Evolutionary conservation across 179 eudicot genomes (phyloP), one percentile per base, ranked within the genome.

Genomic region (Beta macrorhiza): DNA sequence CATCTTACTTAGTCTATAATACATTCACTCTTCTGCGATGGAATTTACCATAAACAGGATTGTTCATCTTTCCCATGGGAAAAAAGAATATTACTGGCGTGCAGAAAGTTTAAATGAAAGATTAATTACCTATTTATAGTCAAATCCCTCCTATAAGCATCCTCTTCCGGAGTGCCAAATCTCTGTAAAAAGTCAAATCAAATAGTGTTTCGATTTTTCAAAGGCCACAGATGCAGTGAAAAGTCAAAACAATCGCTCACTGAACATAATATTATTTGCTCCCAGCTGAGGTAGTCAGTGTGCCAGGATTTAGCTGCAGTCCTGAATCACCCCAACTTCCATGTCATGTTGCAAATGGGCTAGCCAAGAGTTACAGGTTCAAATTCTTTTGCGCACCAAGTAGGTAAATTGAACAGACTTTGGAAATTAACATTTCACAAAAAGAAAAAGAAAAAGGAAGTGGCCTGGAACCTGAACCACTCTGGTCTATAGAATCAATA

Each of bases 131-230:
- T 95, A 83, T 95, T 96, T 81, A 96, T 96, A 29, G 99, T 96
- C 83, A 96, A 88, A 91, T 96, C 99, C 88, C 99, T 92, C 79
- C 99, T 84, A 78, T 87, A 94, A 65, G 98, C 98, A 94, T 96
- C 99, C 87, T 94, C 94, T 90, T 91, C 79, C 13, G 99, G 91
- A 65, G 96, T 90, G 80, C 99, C 99, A 90, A 96, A 96, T 86
- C 88, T 91, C 98, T 93, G 91, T 22, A 77, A 78, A 7, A 62
- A 56, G 78, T 29, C 45, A 75, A 37, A 78, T 76, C 45, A 78
- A 62, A 65, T 42, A 42, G 67, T 57, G 9, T 45, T 59, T 16
- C 3, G 4, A 37, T 37, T 37, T 37, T 37, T 37, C 58, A 74
- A 57, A 56, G 5, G 58, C 17, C 11, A 42, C 64, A 51, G 67